phyloP scores from a whole-genome alignment of 129 eudicot genomes.

The Helianthus annuus region DNA sequence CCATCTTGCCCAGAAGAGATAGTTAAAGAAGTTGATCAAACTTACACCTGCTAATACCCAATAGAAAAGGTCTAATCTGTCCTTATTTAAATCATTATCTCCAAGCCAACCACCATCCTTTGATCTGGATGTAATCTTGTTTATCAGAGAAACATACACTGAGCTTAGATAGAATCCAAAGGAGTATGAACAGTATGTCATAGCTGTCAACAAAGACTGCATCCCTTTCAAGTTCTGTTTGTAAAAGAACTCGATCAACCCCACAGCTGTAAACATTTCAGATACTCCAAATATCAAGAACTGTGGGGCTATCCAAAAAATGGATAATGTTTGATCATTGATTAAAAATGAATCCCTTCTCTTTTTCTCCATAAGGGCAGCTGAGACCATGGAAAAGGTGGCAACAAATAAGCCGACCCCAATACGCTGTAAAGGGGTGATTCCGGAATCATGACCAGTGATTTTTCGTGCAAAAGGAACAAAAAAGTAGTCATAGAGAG shows the following conservation, averaged over 20 bases:
- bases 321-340: slow-evolving; percentile 41
- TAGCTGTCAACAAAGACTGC: slow-evolving; percentile 82
- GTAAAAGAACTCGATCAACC: slow-evolving; percentile 91
- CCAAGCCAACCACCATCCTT: slow-evolving; percentile 66
- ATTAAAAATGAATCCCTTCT: slow-evolving; percentile 49
- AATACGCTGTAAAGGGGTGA: slow-evolving; percentile 77
- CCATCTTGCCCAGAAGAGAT: slow-evolving; percentile 86
- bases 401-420: slow-evolving; percentile 72
- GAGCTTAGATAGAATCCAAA: slow-evolving; percentile 93
- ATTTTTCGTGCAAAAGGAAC: slow-evolving; percentile 71
- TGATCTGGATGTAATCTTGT: slow-evolving; percentile 56
- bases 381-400: slow-evolving; percentile 88
- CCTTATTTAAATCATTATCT: slow-evolving; percentile 73
- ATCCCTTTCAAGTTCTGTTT: slow-evolving; percentile 75
- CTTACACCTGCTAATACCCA: slow-evolving; percentile 83
- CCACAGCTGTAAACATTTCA: slow-evolving; percentile 97
- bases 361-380: slow-evolving; percentile 75
- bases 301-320: slow-evolving; percentile 92
- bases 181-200: slow-evolving; percentile 93
- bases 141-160: slow-evolving; percentile 72
- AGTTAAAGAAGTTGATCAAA: slow-evolving; percentile 67
- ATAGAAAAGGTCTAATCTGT: slow-evolving; percentile 77
- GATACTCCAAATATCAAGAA: slow-evolving; percentile 83
- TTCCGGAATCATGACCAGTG: slow-evolving; percentile 73
- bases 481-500: slow-evolving; percentile 68